These are phyloP conservation scores for Ophiostoma fasciatum DNA, from an alignment of 2,329 filamentous ascomycete genomes.

Conservation along the genomic window DNA sequence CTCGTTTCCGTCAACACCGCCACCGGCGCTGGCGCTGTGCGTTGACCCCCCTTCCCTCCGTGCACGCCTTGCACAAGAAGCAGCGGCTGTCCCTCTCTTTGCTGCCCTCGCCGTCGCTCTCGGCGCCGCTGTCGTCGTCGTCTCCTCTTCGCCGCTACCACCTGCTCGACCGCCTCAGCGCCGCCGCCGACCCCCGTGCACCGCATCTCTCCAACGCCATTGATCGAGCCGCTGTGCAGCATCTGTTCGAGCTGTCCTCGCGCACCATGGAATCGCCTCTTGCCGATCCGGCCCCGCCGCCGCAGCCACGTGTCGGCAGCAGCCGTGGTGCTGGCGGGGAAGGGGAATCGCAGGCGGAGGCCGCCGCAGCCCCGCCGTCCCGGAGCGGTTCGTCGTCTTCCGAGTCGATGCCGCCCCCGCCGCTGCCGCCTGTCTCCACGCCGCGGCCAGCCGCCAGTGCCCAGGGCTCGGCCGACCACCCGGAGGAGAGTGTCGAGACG, in stretches of 20 bases:
- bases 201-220: slow-evolving; percentile 7
- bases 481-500: slow-evolving; percentile 24
- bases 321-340: too few species aligned
- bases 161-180: neutral
- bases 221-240: slow-evolving; percentile 11
- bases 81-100: slow-evolving; percentile 12
- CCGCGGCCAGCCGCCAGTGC: neutral
- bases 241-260: slow-evolving; percentile 6
- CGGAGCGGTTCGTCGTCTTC: slow-evolving; percentile 13
- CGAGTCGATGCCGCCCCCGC: slow-evolving; percentile 22
- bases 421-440: slow-evolving; percentile 17
- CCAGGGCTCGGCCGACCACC: neutral
- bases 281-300: slow-evolving; percentile 2
- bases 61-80: too few species aligned
- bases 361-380: too few species aligned
- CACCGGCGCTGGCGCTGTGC: slow-evolving; percentile 19
- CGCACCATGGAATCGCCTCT: slow-evolving; percentile 6
- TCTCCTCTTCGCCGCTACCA: neutral
- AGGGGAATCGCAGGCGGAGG: too few species aligned
- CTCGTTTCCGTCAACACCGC: slow-evolving; percentile 17
- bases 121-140: too few species aligned
- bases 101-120: slow-evolving; percentile 1
- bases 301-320: slow-evolving; percentile 4
- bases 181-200: neutral
- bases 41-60: too few species aligned